Evolutionary conservation across 2,329 filamentous ascomycete genomes (phyloP), one percentile per base, ranked within the genome.

Genomic region (Penicillium hordei): DNA sequence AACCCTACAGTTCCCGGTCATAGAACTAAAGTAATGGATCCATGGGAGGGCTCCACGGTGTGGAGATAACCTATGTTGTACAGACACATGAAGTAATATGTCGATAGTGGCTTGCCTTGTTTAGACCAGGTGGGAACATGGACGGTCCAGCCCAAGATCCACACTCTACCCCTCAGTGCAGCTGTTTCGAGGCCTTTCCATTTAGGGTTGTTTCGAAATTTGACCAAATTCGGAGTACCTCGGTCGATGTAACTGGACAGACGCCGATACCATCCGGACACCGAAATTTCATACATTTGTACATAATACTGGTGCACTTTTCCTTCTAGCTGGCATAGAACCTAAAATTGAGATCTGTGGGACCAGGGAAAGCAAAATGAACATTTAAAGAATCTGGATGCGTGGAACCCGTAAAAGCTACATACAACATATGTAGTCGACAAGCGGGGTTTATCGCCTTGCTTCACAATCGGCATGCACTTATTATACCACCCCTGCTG

Each of bases 51-150:
- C 29, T 34, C 49, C 44, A 42, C 31, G 53, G 38, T 45, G 45
- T 57, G 57, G 55, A 49, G 51, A 55, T 55, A 29, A 23, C n/a
- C n/a, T 31, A 59, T 57, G 43, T 40, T 36, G 46, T 42, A 54
- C 44, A 40, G 38, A 38, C 23, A 52, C 7, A 42, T 42, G 21
- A 21, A 25, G 21, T 17, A 42, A 33, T 12, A 43, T 40, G 23
- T 29, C 29, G 17, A 38, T 49, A 51, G 48, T 53, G 34, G 44
- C 42, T 29, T 44, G n/a, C 33, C 21, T 25, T 38, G 52, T 48
- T 53, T 23, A 44, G 23, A 43, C 52, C 33, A 39, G 42, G 27
- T 31, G 52, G 55, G 42, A 58, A 48, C 19, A 38, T 55, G 42
- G 58, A 54, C 31, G 33, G 53, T 50, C 52, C 49, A 57, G 54